Base-by-base conservation (phyloP, 768 basidiomycete species). In the Leccinum fibrillosum region DNA sequence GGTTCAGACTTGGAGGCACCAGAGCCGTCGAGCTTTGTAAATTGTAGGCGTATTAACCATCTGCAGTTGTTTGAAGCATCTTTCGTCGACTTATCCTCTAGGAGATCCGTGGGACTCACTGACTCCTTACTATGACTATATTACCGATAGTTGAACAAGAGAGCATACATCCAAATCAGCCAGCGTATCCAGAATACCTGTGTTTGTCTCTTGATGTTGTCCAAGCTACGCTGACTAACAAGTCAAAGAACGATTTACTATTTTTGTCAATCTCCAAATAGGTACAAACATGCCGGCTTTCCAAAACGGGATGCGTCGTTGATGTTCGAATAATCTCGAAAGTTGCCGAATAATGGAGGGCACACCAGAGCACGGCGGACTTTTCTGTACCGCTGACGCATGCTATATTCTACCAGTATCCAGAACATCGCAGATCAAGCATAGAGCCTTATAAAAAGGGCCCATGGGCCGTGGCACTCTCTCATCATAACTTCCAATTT, bases 241-340 rank as follows among this genome's bases (percentile, higher is more conserved):
- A 17, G 8, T 0, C 37, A 17, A 39, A 39, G 37, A 39, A 39
- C 17, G 37, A 3, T 39, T n/a, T n/a, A 42, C 39, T 9, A n/a
- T n/a, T 39, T 42, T 2, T 4, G 39, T n/a, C 39, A 42, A 42
- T n/a, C 4, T 44, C 42, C 42, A 44, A 44, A 44, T 11, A 19
- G n/a, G n/a, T 11, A 3, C 3, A n/a, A 44, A 44, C 42, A 44
- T 11, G 32, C 11, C 2, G 1, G 2, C n/a, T 2, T 9, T 42
- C 42, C 37, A 39, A 39, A 39, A 39, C 17, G 37, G 17, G 37
- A 17, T 4, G 3, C 37, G 0, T n/a, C 17, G 12, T 39, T n/a
- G n/a, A 42, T 5, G 9, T 19, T 32, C 5, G 58, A 58, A 62
- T 23, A 2, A 37, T 34, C 60, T 53, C 15, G 64, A 65, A 65